Evolutionary conservation across 2,329 filamentous ascomycete species (phyloP).

Genomic region (Neonectria faginata): DNA sequence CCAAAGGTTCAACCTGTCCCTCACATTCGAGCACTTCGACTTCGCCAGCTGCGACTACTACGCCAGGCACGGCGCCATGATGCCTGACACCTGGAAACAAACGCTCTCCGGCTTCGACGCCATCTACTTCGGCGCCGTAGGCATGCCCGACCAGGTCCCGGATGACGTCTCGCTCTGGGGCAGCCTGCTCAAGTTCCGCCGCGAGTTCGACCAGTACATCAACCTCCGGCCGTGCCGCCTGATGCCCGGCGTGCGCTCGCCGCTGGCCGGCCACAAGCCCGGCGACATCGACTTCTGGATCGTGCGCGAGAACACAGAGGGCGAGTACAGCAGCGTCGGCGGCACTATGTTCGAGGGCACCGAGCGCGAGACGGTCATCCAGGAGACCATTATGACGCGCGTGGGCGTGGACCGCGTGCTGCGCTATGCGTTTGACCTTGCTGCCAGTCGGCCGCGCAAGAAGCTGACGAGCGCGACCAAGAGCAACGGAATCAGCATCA

Average conservation of each 20-base stretch:
- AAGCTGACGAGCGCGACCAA: constrained; percentile 75
- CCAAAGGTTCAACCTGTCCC: constrained; percentile 61
- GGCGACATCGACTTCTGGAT: constrained; percentile 76
- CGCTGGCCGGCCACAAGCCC: constrained; percentile 62
- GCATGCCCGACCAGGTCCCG: constrained; percentile 65
- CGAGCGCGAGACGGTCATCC: constrained; percentile 70
- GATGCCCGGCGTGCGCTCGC: constrained; percentile 69
- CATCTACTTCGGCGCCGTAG: constrained; percentile 76
- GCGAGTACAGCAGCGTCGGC: constrained; percentile 75
- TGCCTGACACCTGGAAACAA: constrained; percentile 61
- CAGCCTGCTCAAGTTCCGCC: constrained; percentile 74
- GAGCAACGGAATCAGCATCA: constrained; percentile 74
- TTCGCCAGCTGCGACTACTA: constrained; percentile 75
- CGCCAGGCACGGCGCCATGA: constrained; percentile 55
- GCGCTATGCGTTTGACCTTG: constrained; percentile 73
- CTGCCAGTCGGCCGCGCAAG: constrained; percentile 67
- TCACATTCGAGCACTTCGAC: constrained; percentile 71
- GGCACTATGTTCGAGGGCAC: constrained; percentile 70
- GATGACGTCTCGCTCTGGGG: constrained; percentile 77
- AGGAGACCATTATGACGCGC: constrained; percentile 73
- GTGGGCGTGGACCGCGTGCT: constrained; percentile 71
- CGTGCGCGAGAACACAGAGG: constrained; percentile 74
- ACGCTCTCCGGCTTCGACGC: constrained; percentile 70
- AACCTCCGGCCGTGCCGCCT: constrained; percentile 74
- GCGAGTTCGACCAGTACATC: constrained; percentile 75